phyloP scores from a whole-genome alignment of 345 rosid genomes.

The Moricandia arvensis region DNA sequence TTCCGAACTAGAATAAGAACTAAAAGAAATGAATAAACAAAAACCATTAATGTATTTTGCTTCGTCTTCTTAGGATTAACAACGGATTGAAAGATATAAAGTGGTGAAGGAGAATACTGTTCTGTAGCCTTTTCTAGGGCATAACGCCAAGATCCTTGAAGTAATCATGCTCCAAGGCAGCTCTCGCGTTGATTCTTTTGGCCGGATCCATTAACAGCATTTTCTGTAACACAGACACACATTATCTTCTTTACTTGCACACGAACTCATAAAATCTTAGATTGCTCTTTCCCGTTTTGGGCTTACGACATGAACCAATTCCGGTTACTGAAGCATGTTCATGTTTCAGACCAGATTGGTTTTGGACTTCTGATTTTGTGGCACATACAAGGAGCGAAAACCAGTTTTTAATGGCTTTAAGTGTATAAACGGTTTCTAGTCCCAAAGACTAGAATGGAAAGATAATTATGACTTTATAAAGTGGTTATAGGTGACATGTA shows the following conservation, averaged over 20 bases:
- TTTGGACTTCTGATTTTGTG: neutral
- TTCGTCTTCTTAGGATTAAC: slow-evolving; percentile 2
- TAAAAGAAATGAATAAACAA: neutral
- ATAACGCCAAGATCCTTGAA: slow-evolving; percentile 75
- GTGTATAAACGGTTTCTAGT: neutral
- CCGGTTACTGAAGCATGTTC: neutral
- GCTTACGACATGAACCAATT: neutral
- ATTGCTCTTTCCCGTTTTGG: neutral
- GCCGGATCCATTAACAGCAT: slow-evolving; percentile 91
- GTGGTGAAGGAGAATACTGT: slow-evolving; percentile 32
- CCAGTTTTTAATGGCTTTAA: neutral
- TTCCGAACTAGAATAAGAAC: neutral
- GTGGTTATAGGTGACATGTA: slow-evolving; percentile 1
- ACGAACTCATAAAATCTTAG: neutral
- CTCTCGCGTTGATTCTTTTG: slow-evolving; percentile 85
- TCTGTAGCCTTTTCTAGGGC: slow-evolving; percentile 38
- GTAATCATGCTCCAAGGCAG: slow-evolving; percentile 89
- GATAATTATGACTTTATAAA: neutral
- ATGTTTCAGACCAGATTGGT: neutral
- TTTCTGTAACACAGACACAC: slow-evolving; percentile 44
- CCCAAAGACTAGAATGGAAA: neutral
- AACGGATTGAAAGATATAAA: slow-evolving; percentile 14
- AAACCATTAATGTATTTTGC: slow-evolving; percentile 20
- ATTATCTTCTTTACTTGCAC: slow-evolving; percentile 8
- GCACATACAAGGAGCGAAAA: neutral